Conservation (phyloP, 2,329 filamentous ascomycete species). For the Arthrocladium fulminans region DNA sequence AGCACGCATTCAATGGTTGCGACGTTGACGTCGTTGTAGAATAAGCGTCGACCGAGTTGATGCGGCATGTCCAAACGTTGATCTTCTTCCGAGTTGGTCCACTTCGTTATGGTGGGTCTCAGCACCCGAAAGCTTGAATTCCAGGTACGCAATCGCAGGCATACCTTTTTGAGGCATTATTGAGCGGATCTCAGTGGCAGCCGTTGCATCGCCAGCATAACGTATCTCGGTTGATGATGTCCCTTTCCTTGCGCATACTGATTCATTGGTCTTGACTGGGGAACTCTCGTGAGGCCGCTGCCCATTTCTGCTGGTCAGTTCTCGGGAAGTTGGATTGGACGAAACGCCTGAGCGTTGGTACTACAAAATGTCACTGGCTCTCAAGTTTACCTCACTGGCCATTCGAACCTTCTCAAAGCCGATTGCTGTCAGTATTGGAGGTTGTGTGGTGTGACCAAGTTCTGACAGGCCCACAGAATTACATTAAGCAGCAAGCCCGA, state of each 20-base stretch:
- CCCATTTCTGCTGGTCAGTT: background rate
- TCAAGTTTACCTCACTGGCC: conserved; percentile 57
- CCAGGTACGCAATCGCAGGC: background rate
- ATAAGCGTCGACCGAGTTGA: no score
- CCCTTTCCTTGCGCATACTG: no score
- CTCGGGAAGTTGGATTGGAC: no score
- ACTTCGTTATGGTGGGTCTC: no score
- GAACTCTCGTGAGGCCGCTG: background rate
- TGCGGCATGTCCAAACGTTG: no score
- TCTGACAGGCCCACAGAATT: conserved; percentile 41
- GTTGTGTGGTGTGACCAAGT: background rate
- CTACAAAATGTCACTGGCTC: conserved; percentile 37
- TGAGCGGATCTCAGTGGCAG: no score
- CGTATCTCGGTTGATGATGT: no score
- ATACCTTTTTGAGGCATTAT: background rate
- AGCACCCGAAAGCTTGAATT: background rate
- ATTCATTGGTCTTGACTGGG: background rate
- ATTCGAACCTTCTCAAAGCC: conserved; percentile 60
- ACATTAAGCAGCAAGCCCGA: conserved; percentile 58
- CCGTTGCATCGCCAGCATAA: no score
- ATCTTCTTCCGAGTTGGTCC: no score
- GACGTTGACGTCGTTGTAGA: no score
- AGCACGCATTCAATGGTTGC: no score
- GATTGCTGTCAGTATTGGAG: conserved; percentile 48
- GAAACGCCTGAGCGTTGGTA: background rate